phyloP scores from a whole-genome alignment of 768 basidiomycete species.

The Tylopilus felleus region DNA sequence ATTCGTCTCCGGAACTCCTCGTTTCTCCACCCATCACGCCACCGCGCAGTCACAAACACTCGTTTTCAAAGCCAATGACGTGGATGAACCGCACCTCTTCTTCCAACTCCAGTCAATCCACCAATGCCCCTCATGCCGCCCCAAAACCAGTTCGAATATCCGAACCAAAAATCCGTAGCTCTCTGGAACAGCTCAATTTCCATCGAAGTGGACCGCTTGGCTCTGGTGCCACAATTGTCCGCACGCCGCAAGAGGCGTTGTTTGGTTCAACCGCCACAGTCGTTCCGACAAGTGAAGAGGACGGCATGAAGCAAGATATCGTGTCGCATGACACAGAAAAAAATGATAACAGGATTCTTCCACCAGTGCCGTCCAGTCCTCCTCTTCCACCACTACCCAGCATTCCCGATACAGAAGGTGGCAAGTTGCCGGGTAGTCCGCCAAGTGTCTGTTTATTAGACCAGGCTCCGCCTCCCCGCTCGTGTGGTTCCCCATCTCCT shows the following conservation, averaged over 20 bases:
- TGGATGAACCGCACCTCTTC: slow-evolving; percentile 42
- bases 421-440: slow-evolving; percentile 14
- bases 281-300: slow-evolving; percentile 11
- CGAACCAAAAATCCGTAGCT: slow-evolving; percentile 39
- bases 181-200: slow-evolving; percentile 28
- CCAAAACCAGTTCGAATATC: slow-evolving; percentile 42
- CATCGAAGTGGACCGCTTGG: slow-evolving; percentile 53
- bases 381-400: slow-evolving; percentile 54
- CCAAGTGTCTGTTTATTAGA: slow-evolving; percentile 24
- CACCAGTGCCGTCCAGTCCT: slow-evolving; percentile 38
- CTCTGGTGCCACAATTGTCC: slow-evolving; percentile 70
- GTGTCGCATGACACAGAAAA: slow-evolving; percentile 13
- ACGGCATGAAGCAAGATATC: slow-evolving; percentile 5
- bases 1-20: slow-evolving; percentile 14
- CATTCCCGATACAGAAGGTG: slow-evolving; percentile 1
- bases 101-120: slow-evolving; percentile 23
- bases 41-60: slow-evolving; percentile 32
- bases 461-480: slow-evolving; percentile 27
- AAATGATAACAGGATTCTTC: slow-evolving; percentile 18
- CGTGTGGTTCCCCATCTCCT: slow-evolving; percentile 30
- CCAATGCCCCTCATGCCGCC: slow-evolving; percentile 27
- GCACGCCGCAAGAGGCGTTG: slow-evolving; percentile 79
- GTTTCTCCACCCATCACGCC: slow-evolving; percentile 31
- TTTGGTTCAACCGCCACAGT: slow-evolving; percentile 24
- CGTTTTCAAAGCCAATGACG: slow-evolving; percentile 40